A percentile compares a stretch with the other conserved stretches of the same genome.
These are phyloP conservation scores for Gleditsia sinensis DNA, from an alignment of 306 rosid genomes.

Conservation along the genomic window DNA sequence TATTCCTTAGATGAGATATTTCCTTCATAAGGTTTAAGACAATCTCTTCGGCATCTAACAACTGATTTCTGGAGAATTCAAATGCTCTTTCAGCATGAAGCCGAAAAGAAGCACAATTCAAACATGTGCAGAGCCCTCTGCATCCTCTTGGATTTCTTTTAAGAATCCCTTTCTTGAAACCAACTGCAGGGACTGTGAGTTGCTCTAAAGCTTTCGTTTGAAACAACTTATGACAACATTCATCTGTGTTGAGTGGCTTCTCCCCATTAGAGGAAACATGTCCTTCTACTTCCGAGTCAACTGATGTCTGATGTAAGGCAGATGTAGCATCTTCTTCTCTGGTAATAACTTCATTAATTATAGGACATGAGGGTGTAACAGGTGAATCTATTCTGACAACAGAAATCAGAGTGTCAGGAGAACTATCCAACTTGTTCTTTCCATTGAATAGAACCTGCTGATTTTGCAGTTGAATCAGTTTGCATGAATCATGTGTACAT, in stretches of 20 bases:
- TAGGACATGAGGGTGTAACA: slow-evolving; percentile 18
- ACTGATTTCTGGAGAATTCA: slow-evolving; percentile 83
- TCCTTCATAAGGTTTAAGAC: slow-evolving; percentile 69
- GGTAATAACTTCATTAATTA: slow-evolving; percentile 22
- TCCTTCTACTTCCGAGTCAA: slow-evolving; percentile 30
- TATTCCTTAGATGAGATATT: slow-evolving; percentile 52
- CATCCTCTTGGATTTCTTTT: slow-evolving; percentile 88
- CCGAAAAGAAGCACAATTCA: slow-evolving; percentile 81
- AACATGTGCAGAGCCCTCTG: slow-evolving; percentile 84
- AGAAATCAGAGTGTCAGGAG: slow-evolving; percentile 24
- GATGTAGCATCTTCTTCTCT: slow-evolving; percentile 35
- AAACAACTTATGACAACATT: slow-evolving; percentile 34
- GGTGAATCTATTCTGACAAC: slow-evolving; percentile 34
- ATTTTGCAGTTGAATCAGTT: slow-evolving; percentile 35
- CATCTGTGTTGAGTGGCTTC: slow-evolving; percentile 35
- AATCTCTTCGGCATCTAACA: slow-evolving; percentile 75
- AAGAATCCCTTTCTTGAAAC: slow-evolving; percentile 52
- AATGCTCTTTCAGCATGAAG: slow-evolving; percentile 89
- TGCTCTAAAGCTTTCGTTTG: slow-evolving; percentile 25
- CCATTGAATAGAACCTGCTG: slow-evolving; percentile 39
- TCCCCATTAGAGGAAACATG: slow-evolving; percentile 33
- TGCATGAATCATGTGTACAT: slow-evolving; percentile 26
- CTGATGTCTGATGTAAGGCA: slow-evolving; percentile 13
- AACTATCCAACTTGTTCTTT: slow-evolving; percentile 33
- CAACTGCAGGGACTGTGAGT: slow-evolving; percentile 10